Conservation (phyloP, 2,329 filamentous ascomycete species). For the Alternaria dauci region DNA sequence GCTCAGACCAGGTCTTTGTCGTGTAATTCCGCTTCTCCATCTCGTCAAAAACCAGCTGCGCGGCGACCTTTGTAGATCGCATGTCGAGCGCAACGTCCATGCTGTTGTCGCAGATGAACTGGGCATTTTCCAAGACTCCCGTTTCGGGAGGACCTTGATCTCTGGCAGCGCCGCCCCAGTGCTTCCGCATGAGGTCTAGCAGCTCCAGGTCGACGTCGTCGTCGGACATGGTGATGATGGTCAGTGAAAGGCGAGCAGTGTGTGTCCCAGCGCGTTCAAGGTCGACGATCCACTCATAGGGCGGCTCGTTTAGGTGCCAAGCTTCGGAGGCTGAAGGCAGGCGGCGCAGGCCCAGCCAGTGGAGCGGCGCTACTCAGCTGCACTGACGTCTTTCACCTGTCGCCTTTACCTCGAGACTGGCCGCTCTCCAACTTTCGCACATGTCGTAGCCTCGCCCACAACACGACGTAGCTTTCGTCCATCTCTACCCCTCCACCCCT, state of each 20-base stretch:
- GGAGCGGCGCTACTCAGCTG: conserved; percentile 26
- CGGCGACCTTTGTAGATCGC: conserved; percentile 81
- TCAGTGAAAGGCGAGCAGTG: not conserved
- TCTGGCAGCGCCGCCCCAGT: conserved; percentile 68
- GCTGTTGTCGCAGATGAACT: conserved; percentile 89
- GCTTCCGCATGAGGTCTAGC: conserved; percentile 82
- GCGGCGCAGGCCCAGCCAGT: conserved; percentile 18
- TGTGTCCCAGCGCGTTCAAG: conserved; percentile 8
- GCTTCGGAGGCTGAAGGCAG: conserved; percentile 34
- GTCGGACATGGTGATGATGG: conserved; percentile 74
- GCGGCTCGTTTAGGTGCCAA: conserved; percentile 34
- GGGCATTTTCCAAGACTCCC: conserved; percentile 80
- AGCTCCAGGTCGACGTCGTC: conserved; percentile 91
- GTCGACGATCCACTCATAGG: conserved; percentile 23
- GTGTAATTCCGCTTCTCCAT: conserved; percentile 89
- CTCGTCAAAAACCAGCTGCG: conserved; percentile 76
- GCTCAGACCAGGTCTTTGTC: conserved; percentile 83
- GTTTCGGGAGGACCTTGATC: conserved; percentile 72
- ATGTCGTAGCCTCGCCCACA: conserved; percentile 27
- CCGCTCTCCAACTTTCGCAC: conserved; percentile 24
- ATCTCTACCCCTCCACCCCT: conserved; percentile 14
- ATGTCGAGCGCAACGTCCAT: conserved; percentile 93
- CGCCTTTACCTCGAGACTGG: conserved; percentile 21
- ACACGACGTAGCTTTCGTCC: conserved; percentile 16
- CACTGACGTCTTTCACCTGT: conserved; percentile 38